These are phyloP conservation scores for Polyporus arcularius DNA, from an alignment of 768 basidiomycete genomes.

Conservation along the genomic window DNA sequence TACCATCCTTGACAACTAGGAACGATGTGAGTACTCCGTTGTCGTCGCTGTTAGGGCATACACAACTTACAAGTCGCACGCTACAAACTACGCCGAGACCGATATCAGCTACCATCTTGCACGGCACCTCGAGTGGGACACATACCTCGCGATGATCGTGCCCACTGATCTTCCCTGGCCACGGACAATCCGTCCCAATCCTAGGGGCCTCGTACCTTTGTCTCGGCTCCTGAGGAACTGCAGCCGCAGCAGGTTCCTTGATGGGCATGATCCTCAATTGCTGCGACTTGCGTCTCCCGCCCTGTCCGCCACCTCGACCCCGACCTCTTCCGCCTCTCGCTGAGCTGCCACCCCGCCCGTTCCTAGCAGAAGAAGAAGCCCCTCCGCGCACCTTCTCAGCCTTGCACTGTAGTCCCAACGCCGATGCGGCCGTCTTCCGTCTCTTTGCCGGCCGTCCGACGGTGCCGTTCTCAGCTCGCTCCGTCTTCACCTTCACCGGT, in stretches of 20 bases:
- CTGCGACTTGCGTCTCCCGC: not conserved
- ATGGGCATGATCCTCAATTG: not conserved
- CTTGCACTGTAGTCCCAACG: not conserved
- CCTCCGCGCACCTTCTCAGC: not conserved
- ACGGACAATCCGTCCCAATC: slow-evolving; percentile 15
- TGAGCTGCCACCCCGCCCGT: not conserved
- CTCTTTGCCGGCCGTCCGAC: slow-evolving; percentile 11
- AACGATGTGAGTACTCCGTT: not conserved
- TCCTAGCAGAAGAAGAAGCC: not conserved
- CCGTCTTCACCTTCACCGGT: not conserved
- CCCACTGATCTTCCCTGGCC: slow-evolving; percentile 16
- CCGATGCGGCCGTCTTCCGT: slow-evolving; percentile 12
- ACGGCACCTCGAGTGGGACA: not conserved
- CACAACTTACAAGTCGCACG: slow-evolving; percentile 16
- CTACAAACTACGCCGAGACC: slow-evolving; percentile 14
- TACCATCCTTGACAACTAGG: slow-evolving; percentile 26
- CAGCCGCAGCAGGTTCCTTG: not conserved
- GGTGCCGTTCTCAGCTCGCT: not conserved
- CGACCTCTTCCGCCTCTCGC: not conserved
- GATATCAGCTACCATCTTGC: not conserved
- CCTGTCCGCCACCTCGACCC: not conserved
- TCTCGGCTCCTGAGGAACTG: not conserved
- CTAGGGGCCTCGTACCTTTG: slow-evolving; percentile 10
- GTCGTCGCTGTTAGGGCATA: not conserved
- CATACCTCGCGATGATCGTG: slow-evolving; percentile 21